Evolutionary conservation across 2,329 filamentous ascomycete genomes (phyloP).

Genomic region (Apiospora koreana): DNA sequence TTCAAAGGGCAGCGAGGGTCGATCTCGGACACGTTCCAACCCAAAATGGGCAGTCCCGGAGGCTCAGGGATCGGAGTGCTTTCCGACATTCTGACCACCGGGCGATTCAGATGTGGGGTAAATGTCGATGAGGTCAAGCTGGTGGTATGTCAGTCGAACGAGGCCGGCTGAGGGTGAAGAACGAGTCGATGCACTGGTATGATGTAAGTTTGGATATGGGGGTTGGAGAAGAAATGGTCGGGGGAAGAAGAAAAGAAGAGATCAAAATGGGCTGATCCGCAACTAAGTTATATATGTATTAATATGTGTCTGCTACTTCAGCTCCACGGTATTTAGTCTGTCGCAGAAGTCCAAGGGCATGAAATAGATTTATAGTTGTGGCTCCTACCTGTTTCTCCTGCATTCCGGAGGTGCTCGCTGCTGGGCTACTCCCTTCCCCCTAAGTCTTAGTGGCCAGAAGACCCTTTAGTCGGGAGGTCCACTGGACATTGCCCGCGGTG

Average conservation of each 20-base stretch:
- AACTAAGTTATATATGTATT: neutral
- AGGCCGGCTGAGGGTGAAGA: neutral
- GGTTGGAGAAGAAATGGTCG: neutral
- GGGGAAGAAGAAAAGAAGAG: neutral
- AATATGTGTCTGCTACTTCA: neutral
- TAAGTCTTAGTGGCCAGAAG: neutral
- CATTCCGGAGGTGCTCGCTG: neutral
- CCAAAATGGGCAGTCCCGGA: slow-evolving; percentile 13
- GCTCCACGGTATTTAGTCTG: neutral
- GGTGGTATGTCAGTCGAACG: neutral
- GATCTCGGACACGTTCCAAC: slow-evolving; percentile 14
- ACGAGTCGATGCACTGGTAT: neutral
- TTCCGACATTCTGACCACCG: slow-evolving; percentile 4
- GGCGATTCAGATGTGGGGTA: neutral
- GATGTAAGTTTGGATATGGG: too few species aligned
- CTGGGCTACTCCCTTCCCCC: slow-evolving; percentile 2
- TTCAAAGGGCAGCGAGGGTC: slow-evolving; percentile 8
- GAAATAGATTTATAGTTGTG: slow-evolving; percentile 8
- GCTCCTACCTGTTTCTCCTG: neutral
- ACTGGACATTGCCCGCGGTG: neutral
- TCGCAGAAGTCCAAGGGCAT: slow-evolving; percentile 3
- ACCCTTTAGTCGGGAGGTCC: neutral
- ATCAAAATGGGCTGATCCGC: neutral
- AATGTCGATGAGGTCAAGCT: neutral
- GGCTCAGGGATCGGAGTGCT: slow-evolving; percentile 13